Conservation (phyloP, 2,329 filamentous ascomycete species). For the Penicillium sp. region DNA sequence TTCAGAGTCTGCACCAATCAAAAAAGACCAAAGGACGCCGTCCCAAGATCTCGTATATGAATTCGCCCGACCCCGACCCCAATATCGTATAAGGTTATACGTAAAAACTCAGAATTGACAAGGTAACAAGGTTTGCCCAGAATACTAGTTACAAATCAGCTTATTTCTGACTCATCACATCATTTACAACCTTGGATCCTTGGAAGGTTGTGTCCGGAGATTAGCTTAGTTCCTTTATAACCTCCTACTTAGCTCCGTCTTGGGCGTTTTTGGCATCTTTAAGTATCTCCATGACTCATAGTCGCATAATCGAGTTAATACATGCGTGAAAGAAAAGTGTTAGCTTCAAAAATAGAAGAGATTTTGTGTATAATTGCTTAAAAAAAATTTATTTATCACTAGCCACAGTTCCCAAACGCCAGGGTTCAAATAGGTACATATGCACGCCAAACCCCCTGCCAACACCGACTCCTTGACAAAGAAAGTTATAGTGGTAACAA, state of each 20-base stretch:
- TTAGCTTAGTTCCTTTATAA: background rate
- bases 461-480: background rate
- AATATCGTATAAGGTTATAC: background rate
- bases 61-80: background rate
- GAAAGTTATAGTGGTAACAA: background rate
- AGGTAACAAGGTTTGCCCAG: too few relatives aligned
- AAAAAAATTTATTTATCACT: background rate
- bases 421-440: constrained; percentile 1
- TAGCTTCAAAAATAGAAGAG: background rate
- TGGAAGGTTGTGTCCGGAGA: background rate
- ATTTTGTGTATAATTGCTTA: background rate
- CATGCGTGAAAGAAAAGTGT: background rate
- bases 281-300: too few relatives aligned
- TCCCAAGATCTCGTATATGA: background rate
- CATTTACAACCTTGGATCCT: background rate
- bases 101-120: too few relatives aligned
- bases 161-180: background rate
- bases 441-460: background rate
- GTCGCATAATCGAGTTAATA: too few relatives aligned
- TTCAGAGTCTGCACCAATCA: background rate
- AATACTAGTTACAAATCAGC: too few relatives aligned
- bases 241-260: background rate
- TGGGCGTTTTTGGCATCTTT: background rate
- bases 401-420: background rate
- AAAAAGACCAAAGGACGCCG: background rate